These are phyloP conservation scores for Paracoccidioides brasiliensis DNA, from an alignment of 2,329 filamentous ascomycete species.

Conservation along the genomic window DNA sequence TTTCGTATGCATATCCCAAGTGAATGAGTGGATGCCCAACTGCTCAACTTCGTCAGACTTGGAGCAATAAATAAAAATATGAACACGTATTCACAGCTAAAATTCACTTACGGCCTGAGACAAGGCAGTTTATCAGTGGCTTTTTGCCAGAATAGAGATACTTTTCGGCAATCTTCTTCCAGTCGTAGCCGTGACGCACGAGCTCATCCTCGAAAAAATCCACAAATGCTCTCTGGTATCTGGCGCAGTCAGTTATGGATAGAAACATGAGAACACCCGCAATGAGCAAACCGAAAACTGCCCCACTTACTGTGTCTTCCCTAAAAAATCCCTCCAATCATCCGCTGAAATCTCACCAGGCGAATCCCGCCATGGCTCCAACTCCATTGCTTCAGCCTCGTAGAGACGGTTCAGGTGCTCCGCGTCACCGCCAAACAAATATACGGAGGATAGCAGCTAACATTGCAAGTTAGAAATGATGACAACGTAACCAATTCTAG, in stretches of 20 bases:
- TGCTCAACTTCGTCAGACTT: slow-evolving; percentile 21
- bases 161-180: slow-evolving; percentile 62
- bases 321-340: slow-evolving; percentile 80
- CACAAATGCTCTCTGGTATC: slow-evolving; percentile 78
- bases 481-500: neutral
- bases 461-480: slow-evolving; percentile 1
- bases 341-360: slow-evolving; percentile 66
- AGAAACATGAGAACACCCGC: neutral
- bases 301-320: slow-evolving; percentile 48
- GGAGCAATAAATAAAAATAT: neutral
- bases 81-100: slow-evolving; percentile 8
- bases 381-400: slow-evolving; percentile 54
- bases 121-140: slow-evolving; percentile 68
- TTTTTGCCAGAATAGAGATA: slow-evolving; percentile 57
- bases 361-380: slow-evolving; percentile 72
- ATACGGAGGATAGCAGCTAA: slow-evolving; percentile 66
- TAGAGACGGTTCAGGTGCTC: slow-evolving; percentile 69
- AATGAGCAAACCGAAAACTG: neutral
- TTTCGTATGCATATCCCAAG: slow-evolving; percentile 82
- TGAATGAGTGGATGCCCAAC: slow-evolving; percentile 91
- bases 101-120: slow-evolving; percentile 57
- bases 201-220: slow-evolving; percentile 94
- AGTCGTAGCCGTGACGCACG: slow-evolving; percentile 64
- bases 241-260: slow-evolving; percentile 15
- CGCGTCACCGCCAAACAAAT: slow-evolving; percentile 63